Evolutionary conservation across 306 rosid species (phyloP), one percentile per base, ranked within the genome.

Genomic region (Quercus gilva): DNA sequence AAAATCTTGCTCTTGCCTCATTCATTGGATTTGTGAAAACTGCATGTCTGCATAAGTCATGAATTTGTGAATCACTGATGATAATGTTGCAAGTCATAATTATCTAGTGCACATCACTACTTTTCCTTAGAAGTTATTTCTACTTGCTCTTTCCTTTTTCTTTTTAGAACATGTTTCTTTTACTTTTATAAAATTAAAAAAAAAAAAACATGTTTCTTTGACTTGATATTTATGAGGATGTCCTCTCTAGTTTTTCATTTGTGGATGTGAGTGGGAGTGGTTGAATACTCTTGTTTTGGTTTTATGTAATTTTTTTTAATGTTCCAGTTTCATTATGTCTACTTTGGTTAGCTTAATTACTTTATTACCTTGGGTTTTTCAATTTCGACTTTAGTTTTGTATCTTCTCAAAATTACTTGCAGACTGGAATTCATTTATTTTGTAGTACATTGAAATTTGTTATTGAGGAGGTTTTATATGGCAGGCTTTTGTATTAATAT

Each of bases 401-500:
- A 10, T 45, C 18, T 55, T 26, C 51, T 45, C 5, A 45, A 11
- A 60, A 60, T 60, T 67, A 19, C 26, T 29, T 31, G 21, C n/a
- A 29, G 43, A 17, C 41, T 31, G 35, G 52, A 33, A 31, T 67
- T 19, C 15, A 4, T 67, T 33, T 67, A 12, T 33, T 18, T 0
- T 19, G 4, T 33, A 67, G 17, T 31, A 7, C 25, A 18, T 33
- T 33, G 23, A 33, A 8, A 33, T 67, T 35, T 33, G 14, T 71
- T 69, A 23, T 70, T 31, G 55, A 74, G 23, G 57, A 19, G 65
- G 28, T 37, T 73, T 79, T 25, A 5, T 52, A 55, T 67, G 17
- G 59, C 83, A 74, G 52, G 49, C 3, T 68, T 65, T 68, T 74
- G 79, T 55, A 53, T 57, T 52, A 33, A 9, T 5, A 33, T 45